Evolutionary conservation across 345 rosid species (phyloP).

Genomic region (Gossypium herbaceum): DNA sequence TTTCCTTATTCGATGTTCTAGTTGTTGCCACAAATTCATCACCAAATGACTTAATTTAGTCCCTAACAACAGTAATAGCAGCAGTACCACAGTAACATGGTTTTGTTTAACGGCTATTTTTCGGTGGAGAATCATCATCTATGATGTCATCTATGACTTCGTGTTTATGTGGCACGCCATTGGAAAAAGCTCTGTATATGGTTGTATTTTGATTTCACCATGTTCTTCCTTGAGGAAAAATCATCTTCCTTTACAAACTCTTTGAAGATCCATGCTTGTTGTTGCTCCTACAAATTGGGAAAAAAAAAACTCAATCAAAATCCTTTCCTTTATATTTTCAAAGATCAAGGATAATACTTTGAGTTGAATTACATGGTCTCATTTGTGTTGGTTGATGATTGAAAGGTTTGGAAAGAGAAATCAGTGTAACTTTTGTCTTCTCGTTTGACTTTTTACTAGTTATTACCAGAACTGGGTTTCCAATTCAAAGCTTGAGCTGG

Average conservation of each 20-base stretch:
- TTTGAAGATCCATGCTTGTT: slow-evolving; percentile 45
- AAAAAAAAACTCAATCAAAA: background rate
- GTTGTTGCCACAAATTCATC: slow-evolving; percentile 31
- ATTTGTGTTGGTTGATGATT: slow-evolving; percentile 27
- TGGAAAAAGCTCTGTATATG: slow-evolving; percentile 36
- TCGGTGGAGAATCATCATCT: slow-evolving; percentile 24
- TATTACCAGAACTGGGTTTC: slow-evolving; percentile 27
- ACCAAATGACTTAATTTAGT: slow-evolving; percentile 72
- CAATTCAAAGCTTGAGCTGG: slow-evolving; percentile 49
- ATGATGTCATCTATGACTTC: too few species aligned
- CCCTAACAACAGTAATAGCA: slow-evolving; percentile 29
- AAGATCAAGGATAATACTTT: background rate
- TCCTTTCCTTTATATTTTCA: background rate
- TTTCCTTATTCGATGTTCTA: slow-evolving; percentile 33
- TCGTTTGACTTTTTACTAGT: slow-evolving; percentile 33
- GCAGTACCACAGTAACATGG: slow-evolving; percentile 23
- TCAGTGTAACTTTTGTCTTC: slow-evolving; percentile 39
- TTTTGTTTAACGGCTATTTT: slow-evolving; percentile 29
- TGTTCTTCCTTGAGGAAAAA: slow-evolving; percentile 15
- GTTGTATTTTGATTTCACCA: slow-evolving; percentile 28
- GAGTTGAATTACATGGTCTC: slow-evolving; percentile 30
- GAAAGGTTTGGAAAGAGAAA: slow-evolving; percentile 58
- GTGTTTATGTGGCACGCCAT: too few species aligned
- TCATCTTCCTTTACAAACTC: slow-evolving; percentile 34
- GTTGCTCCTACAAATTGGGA: slow-evolving; percentile 32